Conservation (phyloP, 169 alveolate genomes). For the Blepharisma undulans region DNA sequence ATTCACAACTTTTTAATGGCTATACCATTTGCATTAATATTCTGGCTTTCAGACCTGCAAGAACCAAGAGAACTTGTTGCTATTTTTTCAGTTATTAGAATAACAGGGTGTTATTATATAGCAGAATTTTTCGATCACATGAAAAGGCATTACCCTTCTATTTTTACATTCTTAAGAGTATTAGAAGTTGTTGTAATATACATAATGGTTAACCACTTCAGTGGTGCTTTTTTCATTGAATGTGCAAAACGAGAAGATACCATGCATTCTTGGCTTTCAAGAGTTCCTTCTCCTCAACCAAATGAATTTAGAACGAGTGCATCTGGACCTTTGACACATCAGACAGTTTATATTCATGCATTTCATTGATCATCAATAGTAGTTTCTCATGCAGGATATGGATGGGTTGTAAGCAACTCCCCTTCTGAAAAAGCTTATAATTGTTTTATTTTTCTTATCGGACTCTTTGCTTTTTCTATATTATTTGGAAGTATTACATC, state of each 20-base stretch:
- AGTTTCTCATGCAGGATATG: conserved; percentile 55
- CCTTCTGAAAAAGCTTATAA: conserved; percentile 46
- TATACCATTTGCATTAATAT: conserved; percentile 53
- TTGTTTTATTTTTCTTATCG: conserved; percentile 37
- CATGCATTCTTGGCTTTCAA: conserved; percentile 54
- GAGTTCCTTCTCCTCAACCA: conserved; percentile 15
- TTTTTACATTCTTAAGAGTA: conserved; percentile 39
- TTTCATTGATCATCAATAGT: conserved; percentile 48
- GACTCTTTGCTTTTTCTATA: conserved; percentile 51
- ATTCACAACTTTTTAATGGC: background rate
- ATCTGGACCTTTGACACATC: background rate
- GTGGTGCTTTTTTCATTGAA: conserved; percentile 38
- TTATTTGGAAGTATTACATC: conserved; percentile 61
- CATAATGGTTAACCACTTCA: conserved; percentile 45
- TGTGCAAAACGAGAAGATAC: conserved; percentile 28
- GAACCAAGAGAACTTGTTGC: conserved; percentile 35
- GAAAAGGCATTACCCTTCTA: background rate
- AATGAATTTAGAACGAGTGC: conserved; percentile 15
- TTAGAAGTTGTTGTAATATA: conserved; percentile 49
- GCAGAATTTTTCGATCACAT: background rate
- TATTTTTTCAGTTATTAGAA: conserved; percentile 41
- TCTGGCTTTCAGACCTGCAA: background rate
- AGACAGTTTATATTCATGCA: conserved; percentile 47
- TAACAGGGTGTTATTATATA: conserved; percentile 42
- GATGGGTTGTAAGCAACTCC: conserved; percentile 46